A percentile compares a stretch with the other conserved stretches of the same genome.
These are phyloP conservation scores for Solanum hybrid DNA, from an alignment of 305 asterid species.

Conservation along the genomic window DNA sequence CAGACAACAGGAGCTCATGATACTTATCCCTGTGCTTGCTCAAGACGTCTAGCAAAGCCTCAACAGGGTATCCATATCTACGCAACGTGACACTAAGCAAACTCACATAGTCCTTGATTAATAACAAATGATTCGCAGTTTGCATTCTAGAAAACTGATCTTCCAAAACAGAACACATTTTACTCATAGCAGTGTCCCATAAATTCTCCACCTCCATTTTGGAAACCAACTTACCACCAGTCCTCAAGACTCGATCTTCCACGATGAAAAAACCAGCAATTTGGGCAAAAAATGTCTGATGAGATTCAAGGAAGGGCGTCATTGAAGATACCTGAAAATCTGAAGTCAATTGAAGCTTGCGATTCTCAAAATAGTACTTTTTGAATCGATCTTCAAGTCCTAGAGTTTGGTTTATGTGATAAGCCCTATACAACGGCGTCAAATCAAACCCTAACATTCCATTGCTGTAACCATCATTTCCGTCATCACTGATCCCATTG, in stretches of 20 bases:
- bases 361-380: slow-evolving; percentile 82
- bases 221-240: slow-evolving; percentile 81
- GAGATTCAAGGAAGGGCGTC: slow-evolving; percentile 92
- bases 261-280: slow-evolving; percentile 89
- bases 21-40: slow-evolving; percentile 92
- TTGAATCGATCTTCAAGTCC: slow-evolving; percentile 76
- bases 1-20: slow-evolving; percentile 80
- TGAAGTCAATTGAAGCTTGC: slow-evolving; percentile 87
- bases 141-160: slow-evolving; percentile 98
- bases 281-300: slow-evolving; percentile 84
- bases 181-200: slow-evolving; percentile 95
- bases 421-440: slow-evolving; percentile 77
- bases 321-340: slow-evolving; percentile 97
- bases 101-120: slow-evolving; percentile 95
- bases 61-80: slow-evolving; percentile 80
- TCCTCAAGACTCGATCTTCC: slow-evolving; percentile 83
- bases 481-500: slow-evolving; percentile 35
- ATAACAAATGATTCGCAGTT: slow-evolving; percentile 91
- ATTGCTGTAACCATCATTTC: slow-evolving; percentile 11
- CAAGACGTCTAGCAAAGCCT: slow-evolving; percentile 82
- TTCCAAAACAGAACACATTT: slow-evolving; percentile 93
- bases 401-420: slow-evolving; percentile 77
- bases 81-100: slow-evolving; percentile 92
- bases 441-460: slow-evolving; percentile 70
- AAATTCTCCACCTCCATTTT: slow-evolving; percentile 86